These are phyloP conservation scores for Fusarium sp. DNA, from an alignment of 2,329 filamentous ascomycete genomes.

Conservation along the genomic window DNA sequence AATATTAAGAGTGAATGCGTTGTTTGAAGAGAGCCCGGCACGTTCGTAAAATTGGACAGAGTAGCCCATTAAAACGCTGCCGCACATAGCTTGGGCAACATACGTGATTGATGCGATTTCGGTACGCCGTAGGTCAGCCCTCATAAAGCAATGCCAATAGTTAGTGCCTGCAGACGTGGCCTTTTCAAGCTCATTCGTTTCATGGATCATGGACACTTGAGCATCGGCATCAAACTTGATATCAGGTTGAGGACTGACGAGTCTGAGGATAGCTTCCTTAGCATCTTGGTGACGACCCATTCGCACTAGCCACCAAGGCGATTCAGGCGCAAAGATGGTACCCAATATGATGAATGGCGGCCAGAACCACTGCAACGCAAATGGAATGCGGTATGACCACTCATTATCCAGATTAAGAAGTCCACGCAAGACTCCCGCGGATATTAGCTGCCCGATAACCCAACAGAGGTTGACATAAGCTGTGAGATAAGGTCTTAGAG, in stretches of 20 bases:
- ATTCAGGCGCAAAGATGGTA: constrained; percentile 61
- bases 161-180: constrained; percentile 54
- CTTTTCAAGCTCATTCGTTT: constrained; percentile 61
- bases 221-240: constrained; percentile 40
- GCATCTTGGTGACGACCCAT: constrained; percentile 35
- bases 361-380: constrained; percentile 63
- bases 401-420: constrained; percentile 54
- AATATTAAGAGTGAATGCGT: constrained; percentile 55
- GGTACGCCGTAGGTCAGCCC: constrained; percentile 59
- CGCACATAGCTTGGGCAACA: constrained; percentile 55
- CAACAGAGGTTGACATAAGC: constrained; percentile 64
- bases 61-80: constrained; percentile 65
- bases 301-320: constrained; percentile 62
- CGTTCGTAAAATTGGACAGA: constrained; percentile 65
- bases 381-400: constrained; percentile 63
- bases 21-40: constrained; percentile 54
- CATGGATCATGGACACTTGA: constrained; percentile 39
- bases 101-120: constrained; percentile 61
- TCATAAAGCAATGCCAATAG: constrained; percentile 63
- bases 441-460: constrained; percentile 62
- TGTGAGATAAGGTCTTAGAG: constrained; percentile 61
- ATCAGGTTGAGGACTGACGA: constrained; percentile 45
- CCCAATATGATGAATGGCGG: constrained; percentile 58
- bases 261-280: constrained; percentile 30
- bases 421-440: constrained; percentile 58